Conservation (phyloP, 352 stramenopile species). For the Phytopythium helicoides region DNA sequence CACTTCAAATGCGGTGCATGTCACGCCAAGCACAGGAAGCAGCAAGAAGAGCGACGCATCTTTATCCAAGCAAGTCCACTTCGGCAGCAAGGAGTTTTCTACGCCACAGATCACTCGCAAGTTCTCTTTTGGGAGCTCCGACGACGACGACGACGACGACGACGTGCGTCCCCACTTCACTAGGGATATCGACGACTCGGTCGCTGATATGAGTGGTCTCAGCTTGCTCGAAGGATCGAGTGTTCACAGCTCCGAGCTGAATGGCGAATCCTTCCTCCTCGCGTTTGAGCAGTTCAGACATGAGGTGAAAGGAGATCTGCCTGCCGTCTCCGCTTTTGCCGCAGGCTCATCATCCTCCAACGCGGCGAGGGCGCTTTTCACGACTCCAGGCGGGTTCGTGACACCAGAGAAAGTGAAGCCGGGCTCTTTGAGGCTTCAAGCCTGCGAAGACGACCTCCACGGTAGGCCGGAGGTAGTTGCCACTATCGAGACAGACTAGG, state of each 20-base stretch:
- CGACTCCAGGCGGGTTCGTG: conserved; percentile 1
- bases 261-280: conserved; percentile 47
- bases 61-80: conserved; percentile 52
- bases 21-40: conserved; percentile 46
- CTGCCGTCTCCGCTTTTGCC: not conserved
- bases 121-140: conserved; percentile 61
- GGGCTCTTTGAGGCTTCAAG: not conserved
- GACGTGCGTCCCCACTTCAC: not conserved
- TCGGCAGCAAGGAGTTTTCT: conserved; percentile 44
- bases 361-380: conserved; percentile 23
- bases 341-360: not conserved
- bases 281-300: conserved; percentile 47
- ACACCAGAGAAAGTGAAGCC: conserved; percentile 3
- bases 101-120: conserved; percentile 55
- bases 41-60: conserved; percentile 39
- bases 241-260: conserved; percentile 50
- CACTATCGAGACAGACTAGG: not conserved
- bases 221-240: conserved; percentile 58
- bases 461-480: not conserved
- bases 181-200: conserved; percentile 3
- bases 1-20: no score
- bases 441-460: not conserved
- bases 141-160: conserved; percentile 37
- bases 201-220: conserved; percentile 29
- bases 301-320: conserved; percentile 19